Conservation (phyloP, 2,329 filamentous ascomycete genomes). For the Talaromyces pinophilus region DNA sequence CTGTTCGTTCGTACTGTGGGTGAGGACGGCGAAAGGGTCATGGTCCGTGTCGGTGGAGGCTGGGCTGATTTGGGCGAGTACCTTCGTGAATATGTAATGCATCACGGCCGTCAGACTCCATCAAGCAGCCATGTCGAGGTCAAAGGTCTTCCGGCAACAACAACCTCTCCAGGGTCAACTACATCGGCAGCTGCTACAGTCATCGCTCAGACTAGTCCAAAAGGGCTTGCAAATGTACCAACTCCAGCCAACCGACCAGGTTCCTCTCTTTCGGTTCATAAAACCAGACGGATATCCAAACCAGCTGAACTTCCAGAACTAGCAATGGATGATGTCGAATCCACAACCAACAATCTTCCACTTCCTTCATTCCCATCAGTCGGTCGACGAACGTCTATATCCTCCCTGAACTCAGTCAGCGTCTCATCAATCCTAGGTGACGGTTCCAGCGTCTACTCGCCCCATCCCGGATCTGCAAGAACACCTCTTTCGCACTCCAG, state of each 20-base stretch:
- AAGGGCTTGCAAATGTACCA: conserved; percentile 26
- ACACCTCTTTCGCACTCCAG: conserved; percentile 25
- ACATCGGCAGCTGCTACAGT: conserved; percentile 31
- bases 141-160: conserved; percentile 48
- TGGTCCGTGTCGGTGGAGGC: conserved; percentile 97
- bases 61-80: conserved; percentile 98
- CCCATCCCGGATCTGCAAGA: conserved; percentile 31
- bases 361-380: conserved; percentile 33
- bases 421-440: conserved; percentile 34
- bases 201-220: conserved; percentile 37
- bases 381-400: conserved; percentile 39
- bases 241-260: conserved; percentile 39
- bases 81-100: conserved; percentile 85
- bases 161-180: conserved; percentile 35
- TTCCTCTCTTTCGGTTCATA: conserved; percentile 44
- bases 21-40: conserved; percentile 85
- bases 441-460: conserved; percentile 28
- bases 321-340: conserved; percentile 33
- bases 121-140: conserved; percentile 60
- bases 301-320: conserved; percentile 34
- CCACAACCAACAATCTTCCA: conserved; percentile 32
- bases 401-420: conserved; percentile 41
- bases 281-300: conserved; percentile 40
- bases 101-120: conserved; percentile 75
- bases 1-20: conserved; percentile 91